phyloP scores from a whole-genome alignment of 805 yeast genomes.

The Wickerhamomyces bovis region DNA sequence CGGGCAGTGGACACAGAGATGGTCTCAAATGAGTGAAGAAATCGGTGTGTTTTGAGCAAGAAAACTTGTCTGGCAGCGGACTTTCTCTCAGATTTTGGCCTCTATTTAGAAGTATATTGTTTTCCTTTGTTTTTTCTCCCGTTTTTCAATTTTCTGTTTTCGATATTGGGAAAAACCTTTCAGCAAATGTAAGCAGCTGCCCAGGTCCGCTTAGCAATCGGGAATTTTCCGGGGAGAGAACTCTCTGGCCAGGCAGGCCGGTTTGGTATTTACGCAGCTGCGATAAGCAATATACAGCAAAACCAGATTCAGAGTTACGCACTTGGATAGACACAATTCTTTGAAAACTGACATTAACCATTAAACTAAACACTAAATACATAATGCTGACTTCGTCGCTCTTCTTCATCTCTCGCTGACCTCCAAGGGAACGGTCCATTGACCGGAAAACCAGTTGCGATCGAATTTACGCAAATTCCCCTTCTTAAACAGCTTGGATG shows the following conservation, averaged over 20 bases:
- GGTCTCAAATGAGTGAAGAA: background rate
- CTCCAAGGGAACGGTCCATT: constrained; percentile 13
- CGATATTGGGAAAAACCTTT: background rate
- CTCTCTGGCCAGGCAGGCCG: background rate
- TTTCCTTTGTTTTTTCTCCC: background rate
- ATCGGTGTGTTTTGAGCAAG: background rate
- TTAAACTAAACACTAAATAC: background rate
- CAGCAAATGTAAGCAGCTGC: background rate
- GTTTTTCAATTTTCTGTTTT: background rate
- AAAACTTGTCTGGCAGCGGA: background rate
- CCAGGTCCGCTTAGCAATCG: background rate
- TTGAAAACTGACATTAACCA: background rate
- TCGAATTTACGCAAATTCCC: constrained; percentile 44
- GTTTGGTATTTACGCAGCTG: background rate
- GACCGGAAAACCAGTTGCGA: constrained; percentile 23
- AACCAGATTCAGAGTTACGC: background rate
- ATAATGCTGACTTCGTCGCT: background rate
- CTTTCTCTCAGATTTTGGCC: background rate
- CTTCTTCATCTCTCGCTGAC: background rate
- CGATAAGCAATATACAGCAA: background rate
- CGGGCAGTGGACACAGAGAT: background rate
- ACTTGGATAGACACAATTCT: background rate
- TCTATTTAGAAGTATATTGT: background rate
- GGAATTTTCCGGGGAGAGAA: no score
- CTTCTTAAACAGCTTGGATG: constrained; percentile 45